A percentile compares a stretch with the other conserved stretches of the same genome.
phyloP scores from a whole-genome alignment of 2,329 filamentous ascomycete genomes.

The Penicillium fuscoglaucum region DNA sequence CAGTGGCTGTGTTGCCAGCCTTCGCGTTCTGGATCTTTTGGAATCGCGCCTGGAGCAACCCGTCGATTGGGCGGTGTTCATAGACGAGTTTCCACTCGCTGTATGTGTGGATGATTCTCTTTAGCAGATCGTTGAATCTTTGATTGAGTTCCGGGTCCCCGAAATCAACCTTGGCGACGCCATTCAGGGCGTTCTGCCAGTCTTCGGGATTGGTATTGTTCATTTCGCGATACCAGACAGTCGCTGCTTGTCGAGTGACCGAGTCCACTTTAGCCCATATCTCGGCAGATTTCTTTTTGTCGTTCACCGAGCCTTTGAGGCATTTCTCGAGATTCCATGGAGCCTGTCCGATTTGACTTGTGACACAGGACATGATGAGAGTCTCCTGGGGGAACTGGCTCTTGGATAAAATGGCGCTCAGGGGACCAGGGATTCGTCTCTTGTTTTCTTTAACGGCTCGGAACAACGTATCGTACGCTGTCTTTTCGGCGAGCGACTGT shows the following conservation, averaged over 20 bases:
- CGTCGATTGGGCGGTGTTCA: background rate
- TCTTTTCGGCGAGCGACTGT: slow-evolving; percentile 51
- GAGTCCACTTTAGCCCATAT: background rate
- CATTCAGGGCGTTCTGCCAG: background rate
- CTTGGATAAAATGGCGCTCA: slow-evolving; percentile 50
- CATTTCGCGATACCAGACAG: background rate
- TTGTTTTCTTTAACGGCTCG: slow-evolving; percentile 50
- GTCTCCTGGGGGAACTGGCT: slow-evolving; percentile 25
- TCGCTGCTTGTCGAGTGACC: background rate
- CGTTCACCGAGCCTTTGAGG: slow-evolving; percentile 9
- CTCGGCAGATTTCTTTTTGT: background rate
- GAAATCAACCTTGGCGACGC: background rate
- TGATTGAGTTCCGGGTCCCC: background rate
- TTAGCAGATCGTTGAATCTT: background rate
- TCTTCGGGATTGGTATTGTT: background rate
- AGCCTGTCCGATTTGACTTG: slow-evolving; percentile 33
- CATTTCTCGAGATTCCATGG: slow-evolving; percentile 28
- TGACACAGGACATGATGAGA: slow-evolving; percentile 51
- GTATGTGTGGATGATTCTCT: background rate
- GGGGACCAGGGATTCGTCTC: slow-evolving; percentile 28
- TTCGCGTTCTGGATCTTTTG: background rate
- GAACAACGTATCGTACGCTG: slow-evolving; percentile 57
- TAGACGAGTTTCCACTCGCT: background rate
- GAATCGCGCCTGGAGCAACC: background rate
- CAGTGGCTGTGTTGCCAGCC: background rate